Evolutionary conservation across 148 eudicot species (phyloP).

Genomic region (Camellia japonica): DNA sequence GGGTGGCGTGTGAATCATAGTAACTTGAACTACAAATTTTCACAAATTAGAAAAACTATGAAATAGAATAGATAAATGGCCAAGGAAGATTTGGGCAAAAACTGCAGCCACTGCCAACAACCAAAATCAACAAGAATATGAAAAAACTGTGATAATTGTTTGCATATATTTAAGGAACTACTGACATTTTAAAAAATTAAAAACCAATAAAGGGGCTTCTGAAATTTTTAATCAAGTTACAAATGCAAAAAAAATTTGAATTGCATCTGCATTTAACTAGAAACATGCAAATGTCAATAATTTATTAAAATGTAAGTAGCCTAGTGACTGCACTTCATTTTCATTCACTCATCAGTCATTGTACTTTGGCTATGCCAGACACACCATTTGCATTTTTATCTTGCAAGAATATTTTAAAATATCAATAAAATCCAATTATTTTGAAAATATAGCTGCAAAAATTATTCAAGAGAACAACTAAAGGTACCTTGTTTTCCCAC

Average conservation of each 20-base stretch:
- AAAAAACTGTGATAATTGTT: neutral
- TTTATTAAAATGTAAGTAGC: neutral
- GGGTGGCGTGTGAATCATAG: neutral
- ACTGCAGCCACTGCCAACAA: neutral
- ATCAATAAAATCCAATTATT: neutral
- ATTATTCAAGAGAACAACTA: neutral
- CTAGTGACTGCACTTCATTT: neutral
- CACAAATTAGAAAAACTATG: neutral
- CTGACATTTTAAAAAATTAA: neutral
- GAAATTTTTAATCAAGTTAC: neutral
- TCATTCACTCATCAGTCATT: too few species aligned
- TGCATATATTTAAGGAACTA: neutral
- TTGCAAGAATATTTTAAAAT: neutral
- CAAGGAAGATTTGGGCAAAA: neutral
- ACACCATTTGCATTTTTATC: neutral
- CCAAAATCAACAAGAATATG: neutral
- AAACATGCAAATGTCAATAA: neutral
- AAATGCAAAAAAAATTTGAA: neutral
- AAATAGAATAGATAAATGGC: neutral
- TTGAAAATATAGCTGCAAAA: neutral
- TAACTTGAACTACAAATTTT: neutral
- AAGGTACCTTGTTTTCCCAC: conserved; percentile 92
- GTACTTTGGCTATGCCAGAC: neutral
- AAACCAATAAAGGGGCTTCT: neutral
- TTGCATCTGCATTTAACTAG: neutral